Conservation (phyloP, 1,284 basidiomycete genomes). For the Irpex sp. region DNA sequence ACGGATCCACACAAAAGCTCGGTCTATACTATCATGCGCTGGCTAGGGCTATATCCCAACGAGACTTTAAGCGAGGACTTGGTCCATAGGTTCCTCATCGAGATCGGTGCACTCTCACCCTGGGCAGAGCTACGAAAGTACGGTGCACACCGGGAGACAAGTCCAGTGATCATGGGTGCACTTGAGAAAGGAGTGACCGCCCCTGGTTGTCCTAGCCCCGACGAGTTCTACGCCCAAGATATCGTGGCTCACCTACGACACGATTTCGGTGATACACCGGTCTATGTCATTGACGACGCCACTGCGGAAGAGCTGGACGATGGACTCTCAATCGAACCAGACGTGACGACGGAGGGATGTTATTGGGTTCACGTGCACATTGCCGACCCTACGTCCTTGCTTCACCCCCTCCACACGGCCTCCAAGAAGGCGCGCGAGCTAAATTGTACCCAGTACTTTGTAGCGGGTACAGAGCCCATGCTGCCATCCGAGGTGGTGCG, state of each 20-base stretch:
- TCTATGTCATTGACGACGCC: constrained; percentile 88
- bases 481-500: constrained; percentile 53
- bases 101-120: constrained; percentile 66
- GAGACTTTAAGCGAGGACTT: constrained; percentile 30
- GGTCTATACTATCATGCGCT: constrained; percentile 59
- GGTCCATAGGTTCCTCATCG: constrained; percentile 39
- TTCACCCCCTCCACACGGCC: constrained; percentile 67
- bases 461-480: constrained; percentile 64
- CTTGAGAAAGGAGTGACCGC: neutral
- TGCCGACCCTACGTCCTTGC: constrained; percentile 83
- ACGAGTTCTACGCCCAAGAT: constrained; percentile 55
- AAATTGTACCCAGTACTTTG: constrained; percentile 55
- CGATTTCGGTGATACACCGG: constrained; percentile 80
- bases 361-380: constrained; percentile 91
- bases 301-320: constrained; percentile 90
- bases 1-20: constrained; percentile 53
- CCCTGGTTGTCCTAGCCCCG: constrained; percentile 34
- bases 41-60: constrained; percentile 36
- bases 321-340: constrained; percentile 77
- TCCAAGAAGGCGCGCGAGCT: constrained; percentile 49
- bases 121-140: constrained; percentile 55
- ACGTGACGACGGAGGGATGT: constrained; percentile 49
- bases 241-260: constrained; percentile 64
- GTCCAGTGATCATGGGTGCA: neutral
- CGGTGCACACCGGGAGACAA: neutral